Evolutionary conservation across 192 early-diverging fungal genomes (phyloP).

Genomic region (Backusella tuberculispora): DNA sequence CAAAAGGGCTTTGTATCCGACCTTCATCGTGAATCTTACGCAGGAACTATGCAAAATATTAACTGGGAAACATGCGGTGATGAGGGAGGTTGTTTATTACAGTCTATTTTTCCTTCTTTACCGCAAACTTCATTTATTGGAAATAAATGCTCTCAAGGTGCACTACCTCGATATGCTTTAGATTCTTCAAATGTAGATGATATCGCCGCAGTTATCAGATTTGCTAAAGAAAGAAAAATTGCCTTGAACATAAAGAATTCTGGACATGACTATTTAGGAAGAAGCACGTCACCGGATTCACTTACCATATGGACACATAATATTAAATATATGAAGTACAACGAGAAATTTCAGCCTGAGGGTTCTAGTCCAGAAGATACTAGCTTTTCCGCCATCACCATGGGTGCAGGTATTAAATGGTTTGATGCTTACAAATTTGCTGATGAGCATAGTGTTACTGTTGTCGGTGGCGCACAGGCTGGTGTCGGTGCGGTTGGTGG

Average conservation of each 20-base stretch:
- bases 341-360: conserved; percentile 37
- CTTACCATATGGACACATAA: conserved; percentile 51
- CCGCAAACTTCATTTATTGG: neutral
- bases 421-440: conserved; percentile 28
- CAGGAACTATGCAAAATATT: conserved; percentile 27
- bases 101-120: neutral
- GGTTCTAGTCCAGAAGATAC: neutral
- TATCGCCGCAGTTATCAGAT: conserved; percentile 36
- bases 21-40: conserved; percentile 1
- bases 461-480: conserved; percentile 22
- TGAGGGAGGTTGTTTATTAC: conserved; percentile 18
- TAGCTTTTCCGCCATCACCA: neutral
- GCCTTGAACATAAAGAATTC: conserved; percentile 60
- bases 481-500: conserved; percentile 9
- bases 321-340: conserved; percentile 42
- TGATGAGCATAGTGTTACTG: neutral
- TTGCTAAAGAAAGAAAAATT: conserved; percentile 47
- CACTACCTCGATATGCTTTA: conserved; percentile 39
- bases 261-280: conserved; percentile 54
- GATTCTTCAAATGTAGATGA: conserved; percentile 38
- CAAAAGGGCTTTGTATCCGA: neutral
- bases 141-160: conserved; percentile 37
- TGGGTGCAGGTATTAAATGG: conserved; percentile 45
- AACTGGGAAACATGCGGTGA: conserved; percentile 36
- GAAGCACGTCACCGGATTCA: conserved; percentile 48